These are phyloP conservation scores for Plasmopara muralis DNA, from an alignment of 352 stramenopile genomes.

Conservation along the genomic window DNA sequence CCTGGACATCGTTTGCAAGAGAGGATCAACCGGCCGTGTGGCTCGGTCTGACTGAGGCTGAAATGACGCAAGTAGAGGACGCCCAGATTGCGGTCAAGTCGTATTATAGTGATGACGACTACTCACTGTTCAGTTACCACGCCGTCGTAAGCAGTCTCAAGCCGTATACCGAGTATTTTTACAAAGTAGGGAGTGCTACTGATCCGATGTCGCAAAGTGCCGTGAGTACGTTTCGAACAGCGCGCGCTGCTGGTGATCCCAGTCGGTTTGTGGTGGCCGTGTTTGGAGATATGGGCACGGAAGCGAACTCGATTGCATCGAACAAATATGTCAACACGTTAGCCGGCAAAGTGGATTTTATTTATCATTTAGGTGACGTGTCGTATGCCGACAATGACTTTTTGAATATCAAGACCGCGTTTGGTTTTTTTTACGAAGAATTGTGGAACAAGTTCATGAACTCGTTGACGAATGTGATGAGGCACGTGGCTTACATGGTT, in stretches of 20 bases:
- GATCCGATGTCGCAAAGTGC: conserved; percentile 16
- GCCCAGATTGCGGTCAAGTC: too few relatives aligned
- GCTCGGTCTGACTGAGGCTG: neutral
- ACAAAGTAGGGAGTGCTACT: conserved; percentile 17
- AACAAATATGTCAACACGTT: conserved; percentile 28
- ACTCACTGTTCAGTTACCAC: too few relatives aligned
- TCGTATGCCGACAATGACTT: conserved; percentile 43
- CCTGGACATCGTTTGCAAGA: neutral
- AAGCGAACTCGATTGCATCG: conserved; percentile 22
- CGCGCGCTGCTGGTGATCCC: conserved; percentile 20
- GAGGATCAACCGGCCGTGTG: neutral
- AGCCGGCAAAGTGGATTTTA: conserved; percentile 27
- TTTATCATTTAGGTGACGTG: conserved; percentile 38
- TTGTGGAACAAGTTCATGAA: too few relatives aligned
- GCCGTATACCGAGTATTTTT: too few relatives aligned
- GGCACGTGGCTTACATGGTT: conserved; percentile 56
- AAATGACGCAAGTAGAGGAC: too few relatives aligned
- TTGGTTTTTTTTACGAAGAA: too few relatives aligned
- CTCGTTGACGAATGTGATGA: conserved; percentile 32
- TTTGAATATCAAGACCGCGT: conserved; percentile 3
- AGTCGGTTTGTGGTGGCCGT: conserved; percentile 29
- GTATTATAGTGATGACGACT: too few relatives aligned
- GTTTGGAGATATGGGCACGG: conserved; percentile 35
- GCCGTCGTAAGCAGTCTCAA: too few relatives aligned
- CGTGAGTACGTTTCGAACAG: conserved; percentile 44